Evolutionary conservation across 306 rosid species (phyloP), one percentile per base, ranked within the genome.

Genomic region (Dalbergia cultrata): DNA sequence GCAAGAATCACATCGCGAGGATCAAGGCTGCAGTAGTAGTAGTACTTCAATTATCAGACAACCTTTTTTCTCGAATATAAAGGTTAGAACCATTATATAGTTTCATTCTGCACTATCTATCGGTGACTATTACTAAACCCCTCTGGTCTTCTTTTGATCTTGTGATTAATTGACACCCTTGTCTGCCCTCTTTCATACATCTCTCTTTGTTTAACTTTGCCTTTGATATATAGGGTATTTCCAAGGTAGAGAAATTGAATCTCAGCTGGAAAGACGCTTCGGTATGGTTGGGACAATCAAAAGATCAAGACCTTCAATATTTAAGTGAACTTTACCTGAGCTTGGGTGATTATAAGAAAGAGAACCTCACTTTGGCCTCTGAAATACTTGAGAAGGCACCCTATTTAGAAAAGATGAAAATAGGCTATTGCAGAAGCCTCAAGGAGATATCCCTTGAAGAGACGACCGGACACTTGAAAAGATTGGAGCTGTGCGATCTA

Each of bases 401-500:
- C 37, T 53, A 43, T 5, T 2, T 72, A 10, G n/a, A 63, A 19
- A 2, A 2, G 1, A 31, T 72, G 45, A 0, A 0, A 0, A 18
- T 64, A 62, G 0, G 0, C 4, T 0, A 3, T 13, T 0, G 0
- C 5, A 1, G 7, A 16, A 2, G 1, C 9, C 52, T 9, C 16
- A 47, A 49, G 22, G 8, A 37, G 19, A 57, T 56, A 37, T 57
- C 17, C 67, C 4, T 21, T 37, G 3, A 26, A 26, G 31, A 13
- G 2, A 37, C n/a, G 47, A 18, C 54, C 39, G 18, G 16, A 11
- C 18, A 17, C 11, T 35, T 72, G 13, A 72, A 57, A 57, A 2
- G 1, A 7, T 47, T 76, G 54, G 0, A 0, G 0, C 5, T 73
- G 33, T 0, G 0, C 0, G 0, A 0, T 0, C 1, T 19, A 18